Conservation (phyloP, 306 rosid species). For the Hippophae rhamnoides region DNA sequence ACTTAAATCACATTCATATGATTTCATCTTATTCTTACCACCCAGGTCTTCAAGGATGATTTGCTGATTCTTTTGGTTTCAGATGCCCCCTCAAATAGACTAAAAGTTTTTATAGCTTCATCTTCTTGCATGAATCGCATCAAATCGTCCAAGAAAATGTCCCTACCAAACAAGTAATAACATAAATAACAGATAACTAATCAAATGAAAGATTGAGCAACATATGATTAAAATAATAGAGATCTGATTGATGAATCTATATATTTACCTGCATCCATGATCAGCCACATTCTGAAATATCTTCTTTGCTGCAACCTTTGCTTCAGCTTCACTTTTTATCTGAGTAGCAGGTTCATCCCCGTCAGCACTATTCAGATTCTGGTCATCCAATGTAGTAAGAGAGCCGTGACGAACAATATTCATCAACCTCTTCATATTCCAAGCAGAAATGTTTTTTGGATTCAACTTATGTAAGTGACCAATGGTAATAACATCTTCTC, state of each 20-base stretch:
- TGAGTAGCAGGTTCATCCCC: slow-evolving; percentile 45
- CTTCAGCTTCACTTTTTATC: slow-evolving; percentile 66
- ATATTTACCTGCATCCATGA: slow-evolving; percentile 48
- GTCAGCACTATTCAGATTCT: slow-evolving; percentile 25
- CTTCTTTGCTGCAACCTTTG: slow-evolving; percentile 74
- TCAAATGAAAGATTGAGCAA: no score
- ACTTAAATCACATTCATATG: not conserved
- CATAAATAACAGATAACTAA: no score
- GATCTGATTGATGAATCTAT: not conserved
- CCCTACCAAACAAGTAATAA: slow-evolving; percentile 28
- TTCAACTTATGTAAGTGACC: slow-evolving; percentile 68
- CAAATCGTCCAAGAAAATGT: slow-evolving; percentile 47
- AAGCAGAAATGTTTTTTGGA: slow-evolving; percentile 70
- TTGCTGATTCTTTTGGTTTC: slow-evolving; percentile 54
- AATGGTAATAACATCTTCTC: slow-evolving; percentile 55
- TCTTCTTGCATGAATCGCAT: slow-evolving; percentile 79
- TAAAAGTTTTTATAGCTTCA: slow-evolving; percentile 52
- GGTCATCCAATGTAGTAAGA: slow-evolving; percentile 65
- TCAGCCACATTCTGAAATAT: slow-evolving; percentile 75
- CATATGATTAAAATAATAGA: no score
- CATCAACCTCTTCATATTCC: slow-evolving; percentile 92
- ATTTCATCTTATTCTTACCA: slow-evolving; percentile 45
- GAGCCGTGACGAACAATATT: slow-evolving; percentile 64
- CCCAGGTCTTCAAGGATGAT: slow-evolving; percentile 75
- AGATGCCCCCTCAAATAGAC: slow-evolving; percentile 72